Percentiles rank a stretch among this genome's conserved stretches.
Evolutionary conservation across 768 basidiomycete genomes (phyloP).

Genomic region (Rhodotorula diobovata): DNA sequence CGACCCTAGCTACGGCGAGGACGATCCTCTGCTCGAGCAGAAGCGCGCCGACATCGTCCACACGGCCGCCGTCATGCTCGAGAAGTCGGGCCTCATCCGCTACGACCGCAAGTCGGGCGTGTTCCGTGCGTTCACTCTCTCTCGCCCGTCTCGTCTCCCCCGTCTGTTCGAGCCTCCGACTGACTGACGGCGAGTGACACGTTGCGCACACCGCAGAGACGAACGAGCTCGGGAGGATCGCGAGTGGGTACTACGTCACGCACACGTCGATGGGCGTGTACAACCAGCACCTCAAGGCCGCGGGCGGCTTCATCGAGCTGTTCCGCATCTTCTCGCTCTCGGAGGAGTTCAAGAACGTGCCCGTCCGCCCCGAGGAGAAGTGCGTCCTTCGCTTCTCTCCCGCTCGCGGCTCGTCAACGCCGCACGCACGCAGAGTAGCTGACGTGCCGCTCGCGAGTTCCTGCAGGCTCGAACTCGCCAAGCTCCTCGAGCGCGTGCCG

Average conservation of each 20-base stretch:
- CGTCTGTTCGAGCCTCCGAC: neutral
- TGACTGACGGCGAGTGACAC: neutral
- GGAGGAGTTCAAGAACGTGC: slow-evolving; percentile 90
- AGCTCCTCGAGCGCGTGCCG: slow-evolving; percentile 86
- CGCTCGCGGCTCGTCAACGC: neutral
- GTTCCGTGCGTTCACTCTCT: slow-evolving; percentile 53
- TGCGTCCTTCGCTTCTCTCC: neutral
- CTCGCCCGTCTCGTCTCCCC: neutral
- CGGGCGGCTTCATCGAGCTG: slow-evolving; percentile 74
- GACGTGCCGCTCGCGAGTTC: slow-evolving; percentile 47
- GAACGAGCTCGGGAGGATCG: slow-evolving; percentile 88
- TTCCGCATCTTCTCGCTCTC: slow-evolving; percentile 93
- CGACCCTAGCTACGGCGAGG: slow-evolving; percentile 82
- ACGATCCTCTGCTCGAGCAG: slow-evolving; percentile 74
- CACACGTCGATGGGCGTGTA: slow-evolving; percentile 95
- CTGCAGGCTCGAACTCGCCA: slow-evolving; percentile 75
- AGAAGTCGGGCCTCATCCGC: slow-evolving; percentile 89
- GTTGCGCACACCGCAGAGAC: slow-evolving; percentile 55
- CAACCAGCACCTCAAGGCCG: slow-evolving; percentile 76
- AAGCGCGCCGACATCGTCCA: slow-evolving; percentile 87
- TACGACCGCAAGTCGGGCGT: slow-evolving; percentile 83
- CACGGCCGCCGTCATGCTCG: slow-evolving; percentile 84
- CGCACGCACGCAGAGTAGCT: slow-evolving; percentile 40
- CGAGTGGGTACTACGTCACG: slow-evolving; percentile 91
- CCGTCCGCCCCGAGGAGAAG: slow-evolving; percentile 62